Base-by-base conservation (phyloP, 208 protist species). In the Leptomonas pyrrhocoris region DNA sequence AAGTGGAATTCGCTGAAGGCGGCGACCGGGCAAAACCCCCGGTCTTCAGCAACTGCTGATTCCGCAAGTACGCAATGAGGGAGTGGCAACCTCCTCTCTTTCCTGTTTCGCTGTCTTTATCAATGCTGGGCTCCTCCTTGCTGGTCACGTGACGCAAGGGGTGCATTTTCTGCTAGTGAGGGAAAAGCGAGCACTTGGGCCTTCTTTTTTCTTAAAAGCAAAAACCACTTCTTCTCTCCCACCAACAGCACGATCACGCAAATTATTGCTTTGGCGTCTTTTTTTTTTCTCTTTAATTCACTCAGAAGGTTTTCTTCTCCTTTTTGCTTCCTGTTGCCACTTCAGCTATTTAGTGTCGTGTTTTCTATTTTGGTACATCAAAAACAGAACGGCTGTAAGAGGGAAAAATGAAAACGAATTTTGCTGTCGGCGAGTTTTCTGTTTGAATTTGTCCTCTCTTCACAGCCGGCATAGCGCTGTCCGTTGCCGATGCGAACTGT, bases 1-100 rank as follows among this genome's bases (percentile, higher is more conserved):
- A 77, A 67, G 58, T 77, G 72, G 63, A 62, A 27, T 5, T 42
- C 58, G 0, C 56, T 76, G 12, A 42, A 15, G 36, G 54, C 38
- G 21, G 40, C 57, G 5, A 18, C 63, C 8, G 18, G 42, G 18
- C 25, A 43, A 31, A 1, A n/a, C 16, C 25, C 45, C 19, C 1
- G 28, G 11, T 16, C 19, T 23, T 25, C 11, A 12, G 23, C 38
- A 12, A 15, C 42, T 8, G 4, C 9, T 49, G 42, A 13, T 13
- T 18, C 16, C 34, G 13, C 16, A 38, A 38, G 9, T 9, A 3
- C 34, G 34, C 7, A 38, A 38, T n/a, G n/a, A n/a, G 34, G 34
- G 7, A 12, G 34, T 23, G 23, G 16, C 7, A 6, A 59, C 23
- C 7, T 27, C 27, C 28, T 43, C 16, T 19, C 43, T 48, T 48